Evolutionary conservation across 2,329 filamentous ascomycete genomes (phyloP).

Genomic region (Escovopsis sp.): DNA sequence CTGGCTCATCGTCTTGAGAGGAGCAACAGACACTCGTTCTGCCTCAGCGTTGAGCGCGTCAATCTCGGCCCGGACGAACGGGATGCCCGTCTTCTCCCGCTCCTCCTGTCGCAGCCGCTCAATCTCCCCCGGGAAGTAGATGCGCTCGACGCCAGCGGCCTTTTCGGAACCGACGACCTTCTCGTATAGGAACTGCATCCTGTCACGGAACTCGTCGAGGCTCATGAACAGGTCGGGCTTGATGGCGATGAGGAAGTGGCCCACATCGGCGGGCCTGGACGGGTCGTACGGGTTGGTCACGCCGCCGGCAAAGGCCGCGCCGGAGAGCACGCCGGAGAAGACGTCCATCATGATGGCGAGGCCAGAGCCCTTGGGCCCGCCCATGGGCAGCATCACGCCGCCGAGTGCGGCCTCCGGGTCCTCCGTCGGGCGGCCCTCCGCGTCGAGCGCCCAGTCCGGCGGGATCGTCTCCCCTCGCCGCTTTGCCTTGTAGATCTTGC

Average conservation of each 20-base stretch:
- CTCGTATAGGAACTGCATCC: conserved; percentile 41
- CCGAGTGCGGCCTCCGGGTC: conserved; percentile 56
- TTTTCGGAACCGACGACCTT: conserved; percentile 37
- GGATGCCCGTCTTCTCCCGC: conserved; percentile 39
- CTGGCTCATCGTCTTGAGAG: conserved; percentile 2
- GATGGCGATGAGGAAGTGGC: conserved; percentile 57
- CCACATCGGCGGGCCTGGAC: conserved; percentile 51
- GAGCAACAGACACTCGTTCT: conserved; percentile 21
- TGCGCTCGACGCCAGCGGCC: conserved; percentile 38
- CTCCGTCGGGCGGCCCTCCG: conserved; percentile 50
- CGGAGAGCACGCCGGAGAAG: conserved; percentile 65
- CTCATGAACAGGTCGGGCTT: conserved; percentile 63
- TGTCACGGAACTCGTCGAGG: conserved; percentile 49
- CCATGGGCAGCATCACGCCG: conserved; percentile 76
- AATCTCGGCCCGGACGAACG: conserved; percentile 40
- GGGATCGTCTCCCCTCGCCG: conserved; percentile 56
- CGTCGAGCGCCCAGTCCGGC: conserved; percentile 58
- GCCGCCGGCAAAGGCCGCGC: conserved; percentile 62
- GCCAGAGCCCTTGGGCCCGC: conserved; percentile 66
- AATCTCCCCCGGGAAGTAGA: conserved; percentile 47
- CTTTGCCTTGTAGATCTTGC: conserved; percentile 58
- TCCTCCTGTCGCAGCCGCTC: conserved; percentile 39
- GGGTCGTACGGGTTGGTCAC: conserved; percentile 66
- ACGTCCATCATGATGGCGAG: conserved; percentile 80
- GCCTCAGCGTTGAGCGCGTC: conserved; percentile 41